Base-by-base conservation (phyloP, 1,139 yeast species). In the Yarrowia galli region DNA sequence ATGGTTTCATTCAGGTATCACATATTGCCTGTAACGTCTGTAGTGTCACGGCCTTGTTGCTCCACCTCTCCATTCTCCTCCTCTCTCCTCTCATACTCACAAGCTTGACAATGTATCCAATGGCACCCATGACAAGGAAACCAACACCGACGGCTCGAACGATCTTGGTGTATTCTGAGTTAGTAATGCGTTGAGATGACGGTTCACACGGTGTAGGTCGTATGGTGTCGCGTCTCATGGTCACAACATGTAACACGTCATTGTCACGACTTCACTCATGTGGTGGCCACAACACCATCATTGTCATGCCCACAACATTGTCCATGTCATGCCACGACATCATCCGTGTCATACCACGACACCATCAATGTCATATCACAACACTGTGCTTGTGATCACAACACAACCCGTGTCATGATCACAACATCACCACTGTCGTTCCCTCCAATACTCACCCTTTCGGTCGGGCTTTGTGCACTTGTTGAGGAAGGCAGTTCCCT, bases 121-220 rank as follows among this genome's bases (percentile, higher is more conserved):
- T 96, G 75, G 92, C 90, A 76, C 99, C 99, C 95, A 95, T 96
- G 87, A 93, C 93, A 74, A 93, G 82, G 81, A 93, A 95, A 74
- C 99, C 99, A 73, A 92, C 85, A 75, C 98, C 98, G 69, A 95
- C 98, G 69, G 98, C 98, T 81, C 95, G 89, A 73, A 95, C 86
- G 77, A 93, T 91, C 80, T 90, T 89, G 70, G 88, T 75, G 83
- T 91, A 93, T 82, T 95, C 99, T 86, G 72, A 3, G 51, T 58
- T 58, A 58, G 25, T 56, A n/a, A 23, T 25, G 22, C 15, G 38
- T 43, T 28, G 28, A 25, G 28, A 3, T 25, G n/a, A n/a, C n/a
- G 32, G 32, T 28, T 28, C 8, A n/a, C n/a, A n/a, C n/a, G n/a
- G n/a, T n/a, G n/a, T n/a, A n/a, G n/a, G n/a, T n/a, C n/a, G n/a